phyloP scores from a whole-genome alignment of 345 rosid genomes.

The Salix exigua region DNA sequence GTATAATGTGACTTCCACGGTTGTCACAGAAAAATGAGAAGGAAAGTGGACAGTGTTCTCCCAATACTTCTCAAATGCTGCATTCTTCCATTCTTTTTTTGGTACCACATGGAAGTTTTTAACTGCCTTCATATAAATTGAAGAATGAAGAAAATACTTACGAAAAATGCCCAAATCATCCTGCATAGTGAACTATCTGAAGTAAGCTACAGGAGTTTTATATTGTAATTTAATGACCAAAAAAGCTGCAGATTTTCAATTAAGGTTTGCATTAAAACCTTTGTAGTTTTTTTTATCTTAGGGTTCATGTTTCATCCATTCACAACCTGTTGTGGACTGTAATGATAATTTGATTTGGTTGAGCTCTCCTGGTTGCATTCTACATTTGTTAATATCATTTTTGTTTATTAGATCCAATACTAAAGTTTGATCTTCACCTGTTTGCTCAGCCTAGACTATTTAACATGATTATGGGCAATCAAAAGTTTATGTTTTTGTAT shows the following conservation, averaged over 20 bases:
- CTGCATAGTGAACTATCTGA: not conserved
- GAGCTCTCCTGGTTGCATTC: not conserved
- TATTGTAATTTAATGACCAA: not conserved
- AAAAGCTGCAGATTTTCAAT: not conserved
- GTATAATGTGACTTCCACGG: not conserved
- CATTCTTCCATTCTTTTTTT: not conserved
- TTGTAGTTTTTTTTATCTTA: not conserved
- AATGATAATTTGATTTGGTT: not conserved
- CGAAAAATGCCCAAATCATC: not conserved
- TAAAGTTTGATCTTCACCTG: not conserved
- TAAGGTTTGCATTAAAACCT: not conserved
- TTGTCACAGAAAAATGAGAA: not conserved
- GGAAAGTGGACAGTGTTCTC: not conserved
- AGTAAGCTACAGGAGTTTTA: not conserved
- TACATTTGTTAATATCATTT: not conserved
- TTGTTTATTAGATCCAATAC: not conserved
- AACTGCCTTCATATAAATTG: not conserved
- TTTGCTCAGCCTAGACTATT: not conserved
- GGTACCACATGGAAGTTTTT: not conserved
- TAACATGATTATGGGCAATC: not conserved
- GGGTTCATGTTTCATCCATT: not conserved
- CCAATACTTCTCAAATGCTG: not conserved
- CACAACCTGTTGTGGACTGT: not conserved
- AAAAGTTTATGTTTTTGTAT: not conserved
- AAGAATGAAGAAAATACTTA: not conserved